Base-by-base conservation (phyloP, 345 rosid genomes). In the Nasturtium officinale region DNA sequence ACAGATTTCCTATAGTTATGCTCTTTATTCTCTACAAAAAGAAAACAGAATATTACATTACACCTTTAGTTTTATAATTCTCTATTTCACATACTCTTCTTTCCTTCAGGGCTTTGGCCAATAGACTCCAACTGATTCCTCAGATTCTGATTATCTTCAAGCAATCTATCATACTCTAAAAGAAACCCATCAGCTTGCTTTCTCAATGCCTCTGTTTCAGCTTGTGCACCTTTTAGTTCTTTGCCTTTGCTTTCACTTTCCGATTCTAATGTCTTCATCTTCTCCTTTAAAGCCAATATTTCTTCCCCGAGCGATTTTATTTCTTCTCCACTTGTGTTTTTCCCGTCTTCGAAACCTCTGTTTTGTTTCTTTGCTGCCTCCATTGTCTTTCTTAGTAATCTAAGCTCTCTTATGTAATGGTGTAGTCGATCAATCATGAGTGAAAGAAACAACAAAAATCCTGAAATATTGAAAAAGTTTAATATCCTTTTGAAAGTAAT, bases 381-480 rank as follows among this genome's bases (percentile, higher is more conserved):
- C 89, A 86, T 87, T 50, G 90, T 77, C 85, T 89, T 90, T 69
- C 97, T 84, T 13, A 92, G 84, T 11, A 84, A 53, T 3, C 89
- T 83, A 15, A 92, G 87, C 50, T 92, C 97, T 78, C 96, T 87
- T 11, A 90, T 90, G 85, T 88, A 90, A 65, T 92, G 88, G 79
- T 92, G 98, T 57, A 90, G 72, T 67, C 98, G 77, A 69, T 92
- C 98, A 20, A 90, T 86, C 98, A 92, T 92, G 53, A 92, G 76
- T 2, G 91, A 46, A 3, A 90, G 91, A 82, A 89, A 89, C 3
- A 92, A 71, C 82, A 90, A 46, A 56, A 92, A 92, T 18, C 98
- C 98, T 92, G 87, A 74, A 69, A 4, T 38, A 25, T 29, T 40
- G 6, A 17, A 17, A 15, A 17, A 5, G 42, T 11, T 38, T 17